Evolutionary conservation across 306 rosid genomes (phyloP).

Genomic region (Vigna trinervia): DNA sequence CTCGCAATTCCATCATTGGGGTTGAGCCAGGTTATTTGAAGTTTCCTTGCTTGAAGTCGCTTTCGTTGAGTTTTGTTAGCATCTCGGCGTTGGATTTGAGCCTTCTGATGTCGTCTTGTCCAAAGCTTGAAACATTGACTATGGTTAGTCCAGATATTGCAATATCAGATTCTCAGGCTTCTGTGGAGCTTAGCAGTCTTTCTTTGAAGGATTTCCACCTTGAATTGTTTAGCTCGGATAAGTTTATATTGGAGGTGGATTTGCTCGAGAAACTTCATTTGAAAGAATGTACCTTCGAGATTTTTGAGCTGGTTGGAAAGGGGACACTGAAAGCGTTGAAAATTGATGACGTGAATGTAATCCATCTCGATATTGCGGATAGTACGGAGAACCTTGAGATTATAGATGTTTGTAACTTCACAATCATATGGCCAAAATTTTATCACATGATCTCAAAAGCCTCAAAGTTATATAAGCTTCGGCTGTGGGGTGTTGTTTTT

Average conservation of each 20-base stretch:
- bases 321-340: slow-evolving; percentile 62
- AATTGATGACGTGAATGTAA: slow-evolving; percentile 74
- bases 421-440: slow-evolving; percentile 79
- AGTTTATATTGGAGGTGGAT: slow-evolving; percentile 59
- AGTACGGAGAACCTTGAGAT: slow-evolving; percentile 73
- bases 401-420: slow-evolving; percentile 76
- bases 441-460: slow-evolving; percentile 78
- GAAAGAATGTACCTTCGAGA: slow-evolving; percentile 66
- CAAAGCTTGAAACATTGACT: slow-evolving; percentile 62
- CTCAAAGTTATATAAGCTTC: slow-evolving; percentile 60
- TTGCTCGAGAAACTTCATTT: slow-evolving; percentile 63
- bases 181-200: slow-evolving; percentile 60
- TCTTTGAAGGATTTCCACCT: slow-evolving; percentile 66
- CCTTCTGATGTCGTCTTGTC: slow-evolving; percentile 69
- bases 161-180: slow-evolving; percentile 62
- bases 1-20: slow-evolving; percentile 61
- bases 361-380: slow-evolving; percentile 77
- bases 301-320: slow-evolving; percentile 65
- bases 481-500: slow-evolving; percentile 74
- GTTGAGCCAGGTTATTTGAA: slow-evolving; percentile 73
- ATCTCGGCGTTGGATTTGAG: slow-evolving; percentile 77
- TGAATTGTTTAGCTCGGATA: slow-evolving; percentile 65
- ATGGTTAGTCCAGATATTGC: slow-evolving; percentile 63
- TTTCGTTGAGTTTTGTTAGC: slow-evolving; percentile 60
- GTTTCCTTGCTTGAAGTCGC: slow-evolving; percentile 70